Base-by-base conservation (phyloP, 352 stramenopile species). In the Phytopythium mirpurense region DNA sequence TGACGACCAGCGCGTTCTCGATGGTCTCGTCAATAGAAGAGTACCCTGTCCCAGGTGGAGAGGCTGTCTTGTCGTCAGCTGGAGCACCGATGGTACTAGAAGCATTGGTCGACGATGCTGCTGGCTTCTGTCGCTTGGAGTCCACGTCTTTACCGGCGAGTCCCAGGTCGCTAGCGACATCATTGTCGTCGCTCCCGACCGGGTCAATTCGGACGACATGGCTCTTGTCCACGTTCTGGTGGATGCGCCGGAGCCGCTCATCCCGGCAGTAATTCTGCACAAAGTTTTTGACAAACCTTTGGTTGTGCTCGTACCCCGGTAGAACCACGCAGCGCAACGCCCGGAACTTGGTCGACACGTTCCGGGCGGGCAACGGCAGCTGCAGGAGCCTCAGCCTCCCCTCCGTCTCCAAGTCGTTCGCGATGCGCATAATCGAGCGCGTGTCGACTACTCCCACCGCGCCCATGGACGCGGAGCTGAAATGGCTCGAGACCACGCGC, bases 311-410 rank as follows among this genome's bases (percentile, higher is more conserved):
- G 53, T 81, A 88, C 2, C 78, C 78, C 4, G 74, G 69, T 1
- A 73, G 59, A 10, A 90, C 68, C 4, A 93, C 74, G 57, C 78
- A 93, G 27, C 79, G 78, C 18, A 93, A 57, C 1, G 77, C 75
- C 32, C 79, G 74, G 31, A 90, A 87, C 51, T 90, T 90, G 15
- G 78, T 90, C 31, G 82, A 90, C 32, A 92, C 82, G 63, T 90
- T 92, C 19, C 74, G 72, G 21, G 74, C 77, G 8, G 77, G 82
- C 12, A 92, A 54, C 9, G 79, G 79, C 3, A 90, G 63, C 50
- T 92, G 75, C 27, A 90, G 40, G 0, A 92, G 45, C 9, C 74
- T 65, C 29, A 88, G 50, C 2, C 67, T 65, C 21, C 72, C 75
- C 24, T 72, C 62, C 7, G 59, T 34, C 64, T 92, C 79, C 26